Evolutionary conservation across 2,329 filamentous ascomycete genomes (phyloP), one percentile per base, ranked within the genome.

Genomic region (Phoma sp.): DNA sequence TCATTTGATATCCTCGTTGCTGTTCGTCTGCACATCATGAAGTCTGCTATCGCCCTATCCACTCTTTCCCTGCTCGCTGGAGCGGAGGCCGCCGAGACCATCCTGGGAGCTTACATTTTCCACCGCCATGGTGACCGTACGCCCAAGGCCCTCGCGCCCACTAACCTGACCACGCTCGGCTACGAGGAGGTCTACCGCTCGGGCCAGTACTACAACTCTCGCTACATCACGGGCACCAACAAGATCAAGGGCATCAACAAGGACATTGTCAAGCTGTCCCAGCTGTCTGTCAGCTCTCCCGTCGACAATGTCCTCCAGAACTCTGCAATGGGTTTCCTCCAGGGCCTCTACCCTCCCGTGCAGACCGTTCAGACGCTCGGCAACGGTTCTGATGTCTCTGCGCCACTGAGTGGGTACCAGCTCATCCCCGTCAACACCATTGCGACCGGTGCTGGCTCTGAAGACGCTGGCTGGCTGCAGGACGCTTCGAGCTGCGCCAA

Each of bases 51-150:
- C 45, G 52, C 52, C 32, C 43, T 55, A 31, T 61, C 69, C 45
- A 58, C 65, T 35, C 62, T 75, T 19, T 64, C 65, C 12, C 39
- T 72, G 55, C 61, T 71, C 27, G 57, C 67, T 36, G 64, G 65
- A 29, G 60, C 64, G 36, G 63, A 70, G 24, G 71, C 72, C 25
- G 73, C 71, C 52, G 90, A 96, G 78, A 90, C 87, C 0, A 81
- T 95, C 25, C 82, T 96, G 15, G 92, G 92, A 47, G 87, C 88
- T 40, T 95, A 93, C 76, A 87, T 96, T 76, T 96, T 96, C 81
- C 87, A 91, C 65, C 89, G 93, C 40, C 93, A 97, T 78, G 93
- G 93, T 54, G 93, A 97, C 76, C 87, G 93, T 51, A 94, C 92
- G 0, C 79, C 91, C 60, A 96, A 96, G 79, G 81, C 85, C 17